These are phyloP conservation scores for Lentinula raphanica DNA, from an alignment of 768 basidiomycete species.

Conservation along the genomic window DNA sequence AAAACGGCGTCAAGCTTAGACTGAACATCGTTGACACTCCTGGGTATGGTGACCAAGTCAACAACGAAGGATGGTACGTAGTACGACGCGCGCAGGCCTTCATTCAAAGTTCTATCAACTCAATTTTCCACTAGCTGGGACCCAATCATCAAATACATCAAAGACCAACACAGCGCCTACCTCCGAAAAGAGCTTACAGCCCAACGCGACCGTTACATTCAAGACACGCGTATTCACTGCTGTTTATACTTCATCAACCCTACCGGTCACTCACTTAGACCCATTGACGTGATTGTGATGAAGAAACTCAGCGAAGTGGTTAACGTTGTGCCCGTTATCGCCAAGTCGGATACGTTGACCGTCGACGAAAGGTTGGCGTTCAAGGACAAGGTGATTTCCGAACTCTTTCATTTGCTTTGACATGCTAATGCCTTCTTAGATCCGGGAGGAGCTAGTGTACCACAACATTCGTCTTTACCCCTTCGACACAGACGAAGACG, in stretches of 20 bases:
- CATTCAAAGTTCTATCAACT: not conserved
- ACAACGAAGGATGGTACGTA: conserved; percentile 94
- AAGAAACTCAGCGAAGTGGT: conserved; percentile 98
- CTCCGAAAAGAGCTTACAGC: conserved; percentile 98
- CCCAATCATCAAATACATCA: conserved; percentile 97
- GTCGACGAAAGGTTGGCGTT: conserved; percentile 88
- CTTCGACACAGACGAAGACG: conserved; percentile 93
- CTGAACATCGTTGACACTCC: conserved; percentile 99
- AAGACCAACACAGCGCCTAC: conserved; percentile 98
- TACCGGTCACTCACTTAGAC: conserved; percentile 93
- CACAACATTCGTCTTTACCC: conserved; percentile 94
- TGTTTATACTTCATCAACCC: conserved; percentile 98
- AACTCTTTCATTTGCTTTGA: not conserved
- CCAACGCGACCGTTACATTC: conserved; percentile 97
- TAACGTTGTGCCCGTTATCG: conserved; percentile 99
- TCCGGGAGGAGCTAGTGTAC: conserved; percentile 87
- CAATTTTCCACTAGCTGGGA: conserved; percentile 69
- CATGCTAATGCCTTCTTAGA: conserved; percentile 38
- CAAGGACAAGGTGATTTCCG: conserved; percentile 65
- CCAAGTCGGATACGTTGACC: conserved; percentile 93
- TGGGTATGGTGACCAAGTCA: conserved; percentile 96
- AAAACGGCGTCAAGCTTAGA: conserved; percentile 91
- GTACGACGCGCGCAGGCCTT: conserved; percentile 6
- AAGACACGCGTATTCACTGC: conserved; percentile 98
- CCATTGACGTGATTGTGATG: conserved; percentile 98